Evolutionary conservation across 1,284 basidiomycete genomes (phyloP), one percentile per base, ranked within the genome.

Genomic region (Taiwanofungus camphoratus): DNA sequence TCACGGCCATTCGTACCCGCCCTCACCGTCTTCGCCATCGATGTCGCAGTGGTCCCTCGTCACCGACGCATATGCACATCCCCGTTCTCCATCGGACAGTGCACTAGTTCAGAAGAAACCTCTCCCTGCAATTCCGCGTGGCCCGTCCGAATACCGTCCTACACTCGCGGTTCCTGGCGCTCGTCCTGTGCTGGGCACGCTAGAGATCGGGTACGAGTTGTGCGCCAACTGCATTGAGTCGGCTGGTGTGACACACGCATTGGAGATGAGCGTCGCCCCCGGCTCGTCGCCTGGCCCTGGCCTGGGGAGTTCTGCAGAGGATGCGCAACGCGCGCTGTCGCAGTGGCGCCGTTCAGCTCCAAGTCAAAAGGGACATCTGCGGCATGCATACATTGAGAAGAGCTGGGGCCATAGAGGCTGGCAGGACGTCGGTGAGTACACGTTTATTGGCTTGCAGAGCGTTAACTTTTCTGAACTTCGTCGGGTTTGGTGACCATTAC

Each of bases 371-470:
- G 86, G 79, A 13, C 76, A 84, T 52, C 63, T 87, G 44, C 72
- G 91, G 16, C 91, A 94, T 59, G 84, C 87, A 1, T 95, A 85
- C 59, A 66, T 79, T 35, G 91, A 93, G 66, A 89, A 86, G 63
- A 73, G 86, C 7, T 94, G 91, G 91, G 79, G 80, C 1, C 73
- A 74, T 20, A 68, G 69, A 34, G 87, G 87, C 3, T 94, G 91
- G 92, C 79, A 82, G 45, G 86, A 91, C 57, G 80, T 94, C 42
- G 87, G 90, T 91, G 59, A 53, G 87, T 75, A 38, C 18, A 11
- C 20, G 29, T 7, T 30, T 36, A 11, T 18, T 24, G 16, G 15
- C 15, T n/a, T n/a, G n/a, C n/a, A n/a, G n/a, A n/a, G n/a, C n/a
- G n/a, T n/a, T n/a, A n/a, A n/a, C n/a, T n/a, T n/a, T n/a, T n/a